A percentile compares a stretch with the other conserved stretches of the same genome.
Evolutionary conservation across 257 asterid species (phyloP).

Genomic region (Paulownia fortunei): DNA sequence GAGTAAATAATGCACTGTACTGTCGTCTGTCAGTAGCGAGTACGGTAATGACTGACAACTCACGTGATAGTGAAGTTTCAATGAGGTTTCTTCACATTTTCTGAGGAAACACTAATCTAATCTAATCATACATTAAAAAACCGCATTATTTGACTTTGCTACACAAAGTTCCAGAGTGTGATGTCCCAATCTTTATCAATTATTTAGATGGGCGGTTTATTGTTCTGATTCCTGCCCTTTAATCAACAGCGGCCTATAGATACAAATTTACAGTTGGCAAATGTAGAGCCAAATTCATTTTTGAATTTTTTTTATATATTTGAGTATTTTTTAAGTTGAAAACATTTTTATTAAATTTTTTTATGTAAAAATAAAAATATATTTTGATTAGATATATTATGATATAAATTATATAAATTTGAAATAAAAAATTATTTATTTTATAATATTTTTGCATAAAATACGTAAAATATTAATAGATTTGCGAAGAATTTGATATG

Average conservation of each 20-base stretch:
- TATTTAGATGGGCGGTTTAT: not conserved
- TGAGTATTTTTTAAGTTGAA: no score
- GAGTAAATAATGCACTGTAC: not conserved
- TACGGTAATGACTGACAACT: constrained; percentile 13
- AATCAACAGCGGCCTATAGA: not conserved
- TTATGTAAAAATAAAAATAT: no score
- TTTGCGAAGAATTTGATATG: no score
- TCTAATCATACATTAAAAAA: not conserved
- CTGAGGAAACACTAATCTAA: not conserved
- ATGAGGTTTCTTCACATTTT: constrained; percentile 25
- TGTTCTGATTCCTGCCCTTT: not conserved
- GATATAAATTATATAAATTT: no score
- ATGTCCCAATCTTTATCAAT: not conserved
- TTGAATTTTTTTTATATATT: no score
- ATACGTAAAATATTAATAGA: no score
- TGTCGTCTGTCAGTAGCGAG: not conserved
- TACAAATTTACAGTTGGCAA: not conserved
- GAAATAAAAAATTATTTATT: no score
- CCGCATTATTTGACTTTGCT: constrained; percentile 21
- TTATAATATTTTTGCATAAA: no score
- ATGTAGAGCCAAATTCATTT: no score
- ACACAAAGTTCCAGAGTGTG: not conserved
- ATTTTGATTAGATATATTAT: no score
- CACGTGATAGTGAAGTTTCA: constrained; percentile 41
- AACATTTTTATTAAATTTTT: no score